phyloP scores from a whole-genome alignment of 2,329 filamentous ascomycete genomes.

The Penicillium griseofulvum region DNA sequence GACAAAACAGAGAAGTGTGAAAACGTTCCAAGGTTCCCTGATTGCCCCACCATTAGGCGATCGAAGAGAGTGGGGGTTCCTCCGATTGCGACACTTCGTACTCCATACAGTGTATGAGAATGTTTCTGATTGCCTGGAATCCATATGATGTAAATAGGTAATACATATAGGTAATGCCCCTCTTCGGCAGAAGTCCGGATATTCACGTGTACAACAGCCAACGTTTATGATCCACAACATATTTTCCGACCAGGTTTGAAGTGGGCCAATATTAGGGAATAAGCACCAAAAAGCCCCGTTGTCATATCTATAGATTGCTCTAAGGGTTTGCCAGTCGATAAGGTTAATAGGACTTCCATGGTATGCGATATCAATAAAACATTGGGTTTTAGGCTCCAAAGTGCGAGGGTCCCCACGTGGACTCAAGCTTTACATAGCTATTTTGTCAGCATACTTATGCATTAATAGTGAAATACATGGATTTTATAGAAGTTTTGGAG shows the following conservation, averaged over 20 bases:
- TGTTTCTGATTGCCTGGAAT: not conserved
- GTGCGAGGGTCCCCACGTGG: slow-evolving; percentile 14
- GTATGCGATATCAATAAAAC: not conserved
- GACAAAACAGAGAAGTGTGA: not conserved
- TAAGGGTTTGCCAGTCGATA: not conserved
- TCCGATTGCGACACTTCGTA: not conserved
- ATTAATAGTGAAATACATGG: not conserved
- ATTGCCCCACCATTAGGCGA: slow-evolving; percentile 4
- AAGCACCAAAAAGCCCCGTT: not conserved
- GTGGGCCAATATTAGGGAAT: not conserved
- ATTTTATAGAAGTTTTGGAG: not conserved
- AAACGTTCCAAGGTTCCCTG: not conserved
- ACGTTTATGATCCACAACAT: not conserved
- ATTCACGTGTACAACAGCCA: not conserved
- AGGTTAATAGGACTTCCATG: slow-evolving; percentile 3
- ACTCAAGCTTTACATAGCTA: slow-evolving; percentile 12
- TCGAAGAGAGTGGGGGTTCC: slow-evolving; percentile 1
- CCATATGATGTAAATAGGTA: not conserved
- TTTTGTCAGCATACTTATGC: slow-evolving; percentile 4
- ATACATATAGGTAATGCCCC: not conserved
- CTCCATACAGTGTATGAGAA: not conserved
- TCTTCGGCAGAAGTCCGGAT: not conserved
- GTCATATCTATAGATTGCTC: not conserved
- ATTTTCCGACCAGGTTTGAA: not conserved
- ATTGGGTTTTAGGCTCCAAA: not conserved